Percentiles rank a stretch among this genome's conserved stretches.
Evolutionary conservation across 768 basidiomycete genomes (phyloP).

Genomic region (Mycena rebaudengoi): DNA sequence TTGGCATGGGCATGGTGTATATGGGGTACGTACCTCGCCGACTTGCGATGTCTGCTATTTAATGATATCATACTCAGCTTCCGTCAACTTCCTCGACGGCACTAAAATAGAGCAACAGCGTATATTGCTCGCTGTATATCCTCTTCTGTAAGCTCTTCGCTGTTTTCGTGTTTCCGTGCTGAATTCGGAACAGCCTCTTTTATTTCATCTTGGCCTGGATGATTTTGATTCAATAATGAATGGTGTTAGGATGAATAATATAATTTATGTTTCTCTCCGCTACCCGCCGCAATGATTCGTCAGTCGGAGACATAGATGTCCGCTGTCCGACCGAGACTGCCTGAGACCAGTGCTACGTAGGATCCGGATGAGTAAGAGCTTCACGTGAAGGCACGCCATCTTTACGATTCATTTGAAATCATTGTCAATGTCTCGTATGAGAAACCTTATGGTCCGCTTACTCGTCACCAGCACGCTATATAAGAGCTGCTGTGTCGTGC

Average conservation of each 20-base stretch:
- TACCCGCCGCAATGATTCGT: not conserved
- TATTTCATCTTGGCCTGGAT: constrained; percentile 97
- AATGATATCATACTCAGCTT: constrained; percentile 60
- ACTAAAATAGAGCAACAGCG: constrained; percentile 93
- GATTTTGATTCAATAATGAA: constrained; percentile 85
- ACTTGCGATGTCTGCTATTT: not conserved
- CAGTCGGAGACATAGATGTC: too few relatives aligned
- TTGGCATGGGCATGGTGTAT: constrained; percentile 96
- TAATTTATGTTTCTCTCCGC: constrained; percentile 11
- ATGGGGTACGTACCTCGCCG: constrained; percentile 75
- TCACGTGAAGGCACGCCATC: too few relatives aligned
- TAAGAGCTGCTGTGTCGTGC: not conserved
- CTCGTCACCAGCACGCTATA: not conserved
- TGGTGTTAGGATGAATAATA: not conserved
- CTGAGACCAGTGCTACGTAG: too few relatives aligned
- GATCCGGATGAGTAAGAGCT: too few relatives aligned
- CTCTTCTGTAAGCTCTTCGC: constrained; percentile 75
- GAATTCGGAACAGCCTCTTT: constrained; percentile 67
- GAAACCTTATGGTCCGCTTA: too few relatives aligned
- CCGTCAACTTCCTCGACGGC: constrained; percentile 95
- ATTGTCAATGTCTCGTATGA: too few relatives aligned
- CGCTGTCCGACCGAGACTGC: too few relatives aligned
- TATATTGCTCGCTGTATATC: constrained; percentile 93
- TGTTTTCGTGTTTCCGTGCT: constrained; percentile 3
- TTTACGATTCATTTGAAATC: too few relatives aligned